Base-by-base conservation (phyloP, 305 asterid genomes). In the Plantago lanceolata region DNA sequence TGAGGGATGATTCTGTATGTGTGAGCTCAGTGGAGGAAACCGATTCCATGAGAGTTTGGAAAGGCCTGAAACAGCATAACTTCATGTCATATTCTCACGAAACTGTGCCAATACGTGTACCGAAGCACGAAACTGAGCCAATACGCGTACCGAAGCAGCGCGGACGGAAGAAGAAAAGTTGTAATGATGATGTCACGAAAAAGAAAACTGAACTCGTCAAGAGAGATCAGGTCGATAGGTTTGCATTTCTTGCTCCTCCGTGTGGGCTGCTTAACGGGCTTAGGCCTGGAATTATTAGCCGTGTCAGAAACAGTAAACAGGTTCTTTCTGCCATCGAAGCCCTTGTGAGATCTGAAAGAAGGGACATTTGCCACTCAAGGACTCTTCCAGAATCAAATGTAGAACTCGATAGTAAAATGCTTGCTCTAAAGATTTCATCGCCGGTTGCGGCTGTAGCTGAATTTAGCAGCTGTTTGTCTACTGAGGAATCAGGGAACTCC, bases 251-350 rank as follows among this genome's bases (percentile, higher is more conserved):
- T 69, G 96, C 99, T 61, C 95, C 97, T 60, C 99, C 99, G 0
- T 80, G 96, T 64, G 99, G 97, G 20, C 75, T 94, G 79, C 97
- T 94, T 48, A 82, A 82, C 9, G 96, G 82, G 65, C 73, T 94
- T 45, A 94, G 86, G 77, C 99, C 95, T 1, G 97, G 97, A 54
- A 94, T 94, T 60, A 90, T 94, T 65, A 94, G 80, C 77, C 96
- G 86, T 67, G 97, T 94, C 48, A 81, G 99, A 67, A 94, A 94
- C 77, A 81, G 94, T 51, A 90, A 81, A 70, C 99, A 90, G 75
- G 99, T 94, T 66, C 90, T 77, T 68, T 83, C 97, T 9, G 88
- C 90, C 64, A 90, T 94, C 20, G 93, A 79, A 77, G 85, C 92
- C 29, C 67, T 94, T 6, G 84, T 94, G 74, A 88, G 54, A 60